A percentile compares a stretch with the other conserved stretches of the same genome.
Evolutionary conservation across 345 rosid species (phyloP).

Genomic region (Citrus glauca): DNA sequence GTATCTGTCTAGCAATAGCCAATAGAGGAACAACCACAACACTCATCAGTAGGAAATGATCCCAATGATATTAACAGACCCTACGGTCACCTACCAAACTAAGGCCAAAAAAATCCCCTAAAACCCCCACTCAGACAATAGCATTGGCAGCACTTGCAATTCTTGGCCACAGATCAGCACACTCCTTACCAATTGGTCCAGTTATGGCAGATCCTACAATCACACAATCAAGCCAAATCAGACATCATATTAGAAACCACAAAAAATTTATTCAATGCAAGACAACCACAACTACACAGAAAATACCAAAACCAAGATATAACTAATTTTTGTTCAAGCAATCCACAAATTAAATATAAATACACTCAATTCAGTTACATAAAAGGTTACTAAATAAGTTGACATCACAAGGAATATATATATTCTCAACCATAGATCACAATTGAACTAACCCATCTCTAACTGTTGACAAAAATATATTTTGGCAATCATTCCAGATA

Average conservation of each 20-base stretch:
- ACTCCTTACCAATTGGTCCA: conserved; percentile 65
- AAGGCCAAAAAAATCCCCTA: background rate
- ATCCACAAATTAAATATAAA: background rate
- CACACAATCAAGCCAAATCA: background rate
- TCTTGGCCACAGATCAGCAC: conserved; percentile 80
- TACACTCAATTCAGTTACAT: background rate
- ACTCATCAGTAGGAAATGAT: background rate
- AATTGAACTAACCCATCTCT: background rate
- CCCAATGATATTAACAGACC: background rate
- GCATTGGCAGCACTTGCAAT: conserved; percentile 85
- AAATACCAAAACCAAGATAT: background rate
- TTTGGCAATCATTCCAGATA: background rate
- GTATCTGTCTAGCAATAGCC: background rate
- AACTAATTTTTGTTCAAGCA: background rate
- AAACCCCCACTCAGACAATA: conserved; percentile 29
- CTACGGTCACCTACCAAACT: background rate
- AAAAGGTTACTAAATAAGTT: background rate
- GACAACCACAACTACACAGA: no score
- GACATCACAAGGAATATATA: background rate
- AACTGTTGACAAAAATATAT: background rate
- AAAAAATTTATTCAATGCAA: background rate
- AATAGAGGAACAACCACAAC: background rate
- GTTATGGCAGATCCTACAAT: conserved; percentile 53
- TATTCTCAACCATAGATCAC: background rate
- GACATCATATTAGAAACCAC: background rate